Evolutionary conservation across 768 basidiomycete species (phyloP), one percentile per base, ranked within the genome.

Genomic region (Lactarius sanguifluus): DNA sequence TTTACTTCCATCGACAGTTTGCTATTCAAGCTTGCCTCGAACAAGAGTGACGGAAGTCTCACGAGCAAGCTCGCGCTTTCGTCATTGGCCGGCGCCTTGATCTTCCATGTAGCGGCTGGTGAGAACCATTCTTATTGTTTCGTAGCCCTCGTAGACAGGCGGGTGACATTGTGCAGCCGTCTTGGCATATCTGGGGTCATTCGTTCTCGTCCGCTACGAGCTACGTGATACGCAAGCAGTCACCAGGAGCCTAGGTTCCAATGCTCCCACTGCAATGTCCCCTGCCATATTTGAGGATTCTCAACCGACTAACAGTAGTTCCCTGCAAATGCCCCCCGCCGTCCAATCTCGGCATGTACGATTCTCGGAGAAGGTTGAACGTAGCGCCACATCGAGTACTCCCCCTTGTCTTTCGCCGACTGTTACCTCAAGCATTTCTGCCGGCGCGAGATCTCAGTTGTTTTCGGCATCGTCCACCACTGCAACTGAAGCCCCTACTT

Each of bases 61-160:
- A 50, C 52, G 6, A 63, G 57, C n/a, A 66, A 54, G 43, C 30
- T 64, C 30, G 28, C 45, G 23, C 36, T 56, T 36, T 69, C 70
- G 28, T 63, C 58, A 13, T 50, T 71, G 41, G 23, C 64, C 10
- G 70, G 70, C 52, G 65, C 70, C 41, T 61, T 69, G 30, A 57
- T 71, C 58, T 64, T 69, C 52, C 70, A 71, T 58, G 59, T n/a
- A n/a, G 68, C 68, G 8, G 54, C 64, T 5, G 68, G 70, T 70
- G 47, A 64, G 70, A 18, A 36, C n/a, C 47, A 52, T 61, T 23
- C 15, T n/a, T 13, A 57, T 16, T 23, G 36, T 43, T 15, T 23
- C 28, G 32, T 25, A 45, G 15, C 16, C 13, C 25, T n/a, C 36
- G 20, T 15, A 12, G 55, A 62, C 28, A 10, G 3, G 30, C 16